Base-by-base conservation (phyloP, 2,329 filamentous ascomycete species). In the Shiraia bambusicola region DNA sequence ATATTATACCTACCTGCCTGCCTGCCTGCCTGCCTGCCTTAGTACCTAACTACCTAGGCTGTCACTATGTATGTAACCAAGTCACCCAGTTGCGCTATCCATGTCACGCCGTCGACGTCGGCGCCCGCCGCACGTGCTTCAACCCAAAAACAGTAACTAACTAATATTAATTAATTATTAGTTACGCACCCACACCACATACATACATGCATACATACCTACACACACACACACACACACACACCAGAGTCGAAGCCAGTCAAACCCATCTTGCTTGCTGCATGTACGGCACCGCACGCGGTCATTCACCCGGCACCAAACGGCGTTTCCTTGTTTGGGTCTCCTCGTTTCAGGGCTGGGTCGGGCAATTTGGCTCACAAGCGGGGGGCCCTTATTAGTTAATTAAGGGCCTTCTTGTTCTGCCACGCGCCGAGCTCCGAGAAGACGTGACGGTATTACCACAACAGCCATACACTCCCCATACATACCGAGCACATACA, bases 331-430 rank as follows among this genome's bases (percentile, higher is more conserved):
- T 22, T 5, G 38, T 42, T 45, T 42, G 54, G 49, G 53, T 47
- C 54, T 52, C 47, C 52, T 58, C 58, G 58, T 58, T 61, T n/a
- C n/a, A n/a, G n/a, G n/a, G n/a, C n/a, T n/a, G n/a, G n/a, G n/a
- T n/a, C n/a, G n/a, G n/a, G n/a, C n/a, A n/a, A n/a, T 59, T 58
- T 58, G 51, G 60, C 42, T 51, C 42, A 49, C 56, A 46, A 22
- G 19, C 19, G 61, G 57, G 59, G 62, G 64, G 63, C 54, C 54
- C 48, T 50, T n/a, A n/a, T n/a, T n/a, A n/a, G n/a, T n/a, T 47
- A 50, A 48, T 59, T 56, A 54, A n/a, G n/a, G n/a, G n/a, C n/a
- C 52, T 5, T 22, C 8, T 5, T 8, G 46, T 45, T 50, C 55
- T 53, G 42, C 52, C 49, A 59, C 63, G 63, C 61, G 63, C 59